phyloP scores from a whole-genome alignment of 371 early-diverging fungal genomes.

The Circinella umbellata region DNA sequence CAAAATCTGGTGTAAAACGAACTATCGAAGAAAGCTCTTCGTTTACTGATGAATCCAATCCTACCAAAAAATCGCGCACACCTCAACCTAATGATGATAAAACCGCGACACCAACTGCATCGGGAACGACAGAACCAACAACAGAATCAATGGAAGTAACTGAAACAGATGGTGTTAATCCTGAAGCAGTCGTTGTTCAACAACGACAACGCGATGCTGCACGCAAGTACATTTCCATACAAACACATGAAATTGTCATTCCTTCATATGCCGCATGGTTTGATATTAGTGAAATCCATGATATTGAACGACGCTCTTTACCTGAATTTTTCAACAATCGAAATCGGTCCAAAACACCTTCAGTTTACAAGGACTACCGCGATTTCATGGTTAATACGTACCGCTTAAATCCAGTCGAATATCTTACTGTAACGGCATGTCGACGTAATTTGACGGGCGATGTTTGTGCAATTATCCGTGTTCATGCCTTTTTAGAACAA shows the following conservation, averaged over 20 bases:
- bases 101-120: slow-evolving; percentile 7
- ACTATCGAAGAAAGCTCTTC: slow-evolving; percentile 26
- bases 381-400: slow-evolving; percentile 98
- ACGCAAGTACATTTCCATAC: slow-evolving; percentile 69
- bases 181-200: slow-evolving; percentile 35
- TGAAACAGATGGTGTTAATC: slow-evolving; percentile 12
- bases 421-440: slow-evolving; percentile 96
- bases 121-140: slow-evolving; percentile 22
- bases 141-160: slow-evolving; percentile 26
- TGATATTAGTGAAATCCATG: slow-evolving; percentile 76
- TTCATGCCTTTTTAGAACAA: slow-evolving; percentile 98
- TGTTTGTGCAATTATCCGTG: slow-evolving; percentile 95
- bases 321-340: slow-evolving; percentile 96
- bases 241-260: slow-evolving; percentile 83
- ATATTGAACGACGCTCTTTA: slow-evolving; percentile 87
- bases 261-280: slow-evolving; percentile 98
- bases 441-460: slow-evolving; percentile 95
- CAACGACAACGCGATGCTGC: slow-evolving; percentile 65
- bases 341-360: slow-evolving; percentile 91
- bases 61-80: slow-evolving; percentile 21
- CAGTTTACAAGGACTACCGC: slow-evolving; percentile 93
- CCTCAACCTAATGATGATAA: slow-evolving; percentile 15
- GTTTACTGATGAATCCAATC: slow-evolving; percentile 14
- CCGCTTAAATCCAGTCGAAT: slow-evolving; percentile 92
- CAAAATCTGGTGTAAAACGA: slow-evolving; percentile 24